phyloP scores from a whole-genome alignment of 495 filamentous ascomycete species.

The Daldinia concentrica region DNA sequence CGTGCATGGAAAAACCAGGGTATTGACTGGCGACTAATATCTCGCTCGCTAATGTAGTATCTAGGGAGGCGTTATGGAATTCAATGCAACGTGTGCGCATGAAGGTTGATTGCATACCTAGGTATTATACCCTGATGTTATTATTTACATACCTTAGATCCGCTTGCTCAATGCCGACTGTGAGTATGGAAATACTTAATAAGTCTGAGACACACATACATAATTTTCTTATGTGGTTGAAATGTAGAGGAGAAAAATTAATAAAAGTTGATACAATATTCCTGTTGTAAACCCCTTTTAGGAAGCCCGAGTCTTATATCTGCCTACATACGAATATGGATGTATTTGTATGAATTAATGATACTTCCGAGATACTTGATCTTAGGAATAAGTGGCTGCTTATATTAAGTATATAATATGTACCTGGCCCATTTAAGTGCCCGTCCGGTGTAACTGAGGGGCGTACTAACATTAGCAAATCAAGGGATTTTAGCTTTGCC shows the following conservation, averaged over 20 bases:
- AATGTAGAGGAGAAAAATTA: not conserved
- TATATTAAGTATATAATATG: not conserved
- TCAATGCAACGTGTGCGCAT: conserved; percentile 6
- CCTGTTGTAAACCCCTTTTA: not conserved
- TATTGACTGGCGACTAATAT: conserved; percentile 17
- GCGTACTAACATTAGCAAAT: not conserved
- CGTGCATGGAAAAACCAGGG: conserved; percentile 2
- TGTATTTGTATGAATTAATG: not conserved
- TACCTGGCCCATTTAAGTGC: not conserved
- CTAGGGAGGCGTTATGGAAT: conserved; percentile 29
- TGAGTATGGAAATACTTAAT: not conserved
- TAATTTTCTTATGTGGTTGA: not conserved
- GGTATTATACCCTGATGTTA: conserved; percentile 14
- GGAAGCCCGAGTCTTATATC: not conserved
- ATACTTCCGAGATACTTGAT: not conserved
- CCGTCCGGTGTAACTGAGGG: not conserved
- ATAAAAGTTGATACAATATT: not conserved
- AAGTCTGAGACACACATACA: not conserved
- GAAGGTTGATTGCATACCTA: not conserved
- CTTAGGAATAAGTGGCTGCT: not conserved
- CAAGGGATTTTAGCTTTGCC: conserved; percentile 7
- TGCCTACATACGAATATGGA: not conserved
- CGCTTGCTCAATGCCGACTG: not conserved
- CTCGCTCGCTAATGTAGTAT: conserved; percentile 8
- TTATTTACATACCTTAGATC: not conserved